These are phyloP conservation scores for Ilyonectria robusta DNA, from an alignment of 2,329 filamentous ascomycete genomes.

Conservation along the genomic window DNA sequence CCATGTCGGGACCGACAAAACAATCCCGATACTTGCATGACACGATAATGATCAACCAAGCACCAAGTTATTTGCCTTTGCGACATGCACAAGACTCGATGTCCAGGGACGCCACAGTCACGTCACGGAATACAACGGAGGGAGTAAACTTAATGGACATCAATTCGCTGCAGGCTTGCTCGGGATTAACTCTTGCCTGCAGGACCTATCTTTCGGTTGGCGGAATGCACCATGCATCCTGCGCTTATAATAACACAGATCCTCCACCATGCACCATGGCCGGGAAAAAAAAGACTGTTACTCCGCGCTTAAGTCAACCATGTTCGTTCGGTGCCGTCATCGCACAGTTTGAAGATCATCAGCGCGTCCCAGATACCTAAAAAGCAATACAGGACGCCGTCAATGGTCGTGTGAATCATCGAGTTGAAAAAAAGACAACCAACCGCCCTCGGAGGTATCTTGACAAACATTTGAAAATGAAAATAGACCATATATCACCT, in stretches of 20 bases:
- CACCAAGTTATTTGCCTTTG: neutral
- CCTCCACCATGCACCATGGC: constrained; percentile 5
- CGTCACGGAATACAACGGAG: too few relatives aligned
- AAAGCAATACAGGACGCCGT: constrained; percentile 43
- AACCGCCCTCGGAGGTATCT: constrained; percentile 50
- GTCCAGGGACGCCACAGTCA: neutral
- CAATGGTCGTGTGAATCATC: constrained; percentile 47
- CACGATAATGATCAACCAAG: neutral
- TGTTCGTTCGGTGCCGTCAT: constrained; percentile 37
- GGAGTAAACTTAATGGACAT: neutral
- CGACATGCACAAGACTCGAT: neutral
- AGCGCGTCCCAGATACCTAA: constrained; percentile 23
- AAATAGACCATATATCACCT: constrained; percentile 22
- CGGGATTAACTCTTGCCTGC: constrained; percentile 2
- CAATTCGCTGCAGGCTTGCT: constrained; percentile 8
- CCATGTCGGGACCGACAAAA: neutral
- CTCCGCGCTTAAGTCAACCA: constrained; percentile 29
- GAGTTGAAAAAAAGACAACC: constrained; percentile 38
- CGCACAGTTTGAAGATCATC: constrained; percentile 18
- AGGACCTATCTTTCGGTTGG: constrained; percentile 7
- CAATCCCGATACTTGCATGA: neutral
- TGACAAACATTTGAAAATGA: constrained; percentile 40
- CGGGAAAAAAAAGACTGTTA: constrained; percentile 22
- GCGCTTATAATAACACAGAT: constrained; percentile 6
- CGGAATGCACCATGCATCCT: neutral